Evolutionary conservation across 768 basidiomycete genomes (phyloP).

Genomic region (Mycena leptocephala): DNA sequence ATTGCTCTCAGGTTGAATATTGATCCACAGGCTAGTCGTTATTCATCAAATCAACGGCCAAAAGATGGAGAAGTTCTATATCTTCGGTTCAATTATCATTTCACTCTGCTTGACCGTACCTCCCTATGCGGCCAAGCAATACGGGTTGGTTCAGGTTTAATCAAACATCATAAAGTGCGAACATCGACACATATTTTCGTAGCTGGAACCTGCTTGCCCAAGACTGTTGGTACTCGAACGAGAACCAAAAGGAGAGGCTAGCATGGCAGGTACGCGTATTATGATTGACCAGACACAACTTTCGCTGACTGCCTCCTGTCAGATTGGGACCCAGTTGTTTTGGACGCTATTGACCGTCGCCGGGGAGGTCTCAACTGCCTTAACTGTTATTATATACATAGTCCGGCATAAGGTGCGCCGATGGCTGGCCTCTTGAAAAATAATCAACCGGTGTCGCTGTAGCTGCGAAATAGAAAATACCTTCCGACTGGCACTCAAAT

Average conservation of each 20-base stretch:
- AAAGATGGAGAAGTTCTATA: constrained; percentile 41
- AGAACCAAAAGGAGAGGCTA: constrained; percentile 29
- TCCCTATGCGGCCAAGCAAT: constrained; percentile 38
- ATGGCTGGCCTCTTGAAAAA: neutral
- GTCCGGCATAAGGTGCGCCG: constrained; percentile 40
- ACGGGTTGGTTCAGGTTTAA: constrained; percentile 27
- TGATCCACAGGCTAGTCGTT: constrained; percentile 36
- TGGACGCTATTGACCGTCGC: constrained; percentile 35
- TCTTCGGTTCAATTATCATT: constrained; percentile 27
- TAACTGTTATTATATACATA: constrained; percentile 30
- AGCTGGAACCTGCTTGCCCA: constrained; percentile 39
- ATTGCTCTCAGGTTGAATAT: neutral
- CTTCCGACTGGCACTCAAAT: neutral
- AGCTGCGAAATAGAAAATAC: neutral
- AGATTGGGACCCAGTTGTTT: constrained; percentile 38
- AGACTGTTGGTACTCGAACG: constrained; percentile 43
- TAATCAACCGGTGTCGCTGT: neutral
- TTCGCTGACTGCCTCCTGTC: neutral
- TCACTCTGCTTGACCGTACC: constrained; percentile 32
- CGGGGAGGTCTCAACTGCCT: constrained; percentile 29
- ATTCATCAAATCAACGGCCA: too few relatives aligned
- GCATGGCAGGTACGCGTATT: constrained; percentile 34
- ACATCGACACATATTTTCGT: too few relatives aligned
- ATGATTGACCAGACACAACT: neutral
- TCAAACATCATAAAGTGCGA: too few relatives aligned